These are phyloP conservation scores for Suhomyces prunicola DNA, from an alignment of 805 yeast genomes.

Conservation along the genomic window DNA sequence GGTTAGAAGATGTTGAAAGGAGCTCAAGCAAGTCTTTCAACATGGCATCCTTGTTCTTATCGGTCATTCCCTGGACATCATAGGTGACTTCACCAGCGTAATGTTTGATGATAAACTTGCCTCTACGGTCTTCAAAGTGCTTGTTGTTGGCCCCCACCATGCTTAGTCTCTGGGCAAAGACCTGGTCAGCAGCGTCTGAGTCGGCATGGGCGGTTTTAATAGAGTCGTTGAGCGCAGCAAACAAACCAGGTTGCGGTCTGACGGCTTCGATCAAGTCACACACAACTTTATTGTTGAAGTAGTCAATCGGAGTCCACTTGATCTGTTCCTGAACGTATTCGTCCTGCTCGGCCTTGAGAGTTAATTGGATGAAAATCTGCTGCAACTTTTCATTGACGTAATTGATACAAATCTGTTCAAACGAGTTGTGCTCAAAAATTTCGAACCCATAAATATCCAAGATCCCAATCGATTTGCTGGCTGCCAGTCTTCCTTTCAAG, in stretches of 20 bases:
- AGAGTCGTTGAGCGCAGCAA: conserved; percentile 95
- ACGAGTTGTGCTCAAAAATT: conserved; percentile 90
- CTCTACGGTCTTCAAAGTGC: conserved; percentile 84
- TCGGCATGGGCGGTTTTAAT: conserved; percentile 99
- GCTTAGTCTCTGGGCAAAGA: conserved; percentile 87
- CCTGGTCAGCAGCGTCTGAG: conserved; percentile 92
- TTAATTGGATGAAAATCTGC: conserved; percentile 93
- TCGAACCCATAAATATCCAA: conserved; percentile 96
- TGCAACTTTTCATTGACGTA: conserved; percentile 94
- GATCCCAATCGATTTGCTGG: conserved; percentile 78
- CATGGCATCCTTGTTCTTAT: conserved; percentile 93
- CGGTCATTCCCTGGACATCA: conserved; percentile 87
- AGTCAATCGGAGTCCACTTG: conserved; percentile 96
- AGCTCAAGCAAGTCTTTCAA: conserved; percentile 83
- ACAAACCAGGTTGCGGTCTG: conserved; percentile 89
- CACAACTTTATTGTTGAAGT: conserved; percentile 92
- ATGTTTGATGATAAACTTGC: conserved; percentile 87
- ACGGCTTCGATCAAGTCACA: conserved; percentile 93
- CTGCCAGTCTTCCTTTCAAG: conserved; percentile 46
- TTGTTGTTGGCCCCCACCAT: conserved; percentile 73
- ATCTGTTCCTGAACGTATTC: conserved; percentile 94
- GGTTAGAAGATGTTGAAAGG: conserved; percentile 66
- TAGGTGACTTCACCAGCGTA: conserved; percentile 98
- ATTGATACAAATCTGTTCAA: conserved; percentile 93
- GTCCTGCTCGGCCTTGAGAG: conserved; percentile 95